Base-by-base conservation (phyloP, 495 filamentous ascomycete genomes). In the Hypoxylon cercidicola region DNA sequence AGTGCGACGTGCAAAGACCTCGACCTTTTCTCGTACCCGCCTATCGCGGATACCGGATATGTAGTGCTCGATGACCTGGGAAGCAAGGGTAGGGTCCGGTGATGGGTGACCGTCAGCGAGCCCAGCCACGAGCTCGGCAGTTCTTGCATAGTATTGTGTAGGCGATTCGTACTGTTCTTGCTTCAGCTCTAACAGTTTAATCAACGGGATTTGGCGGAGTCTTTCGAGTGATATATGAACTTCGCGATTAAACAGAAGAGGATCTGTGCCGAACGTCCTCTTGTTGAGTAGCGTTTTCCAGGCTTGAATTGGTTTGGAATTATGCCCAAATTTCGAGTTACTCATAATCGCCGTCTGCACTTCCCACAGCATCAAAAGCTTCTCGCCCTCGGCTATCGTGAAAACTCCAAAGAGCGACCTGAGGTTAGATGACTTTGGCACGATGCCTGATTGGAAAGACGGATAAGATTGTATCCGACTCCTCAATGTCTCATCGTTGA, bases 311-410 rank as follows among this genome's bases (percentile, higher is more conserved):
- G 55, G 62, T 37, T 76, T 52, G 21, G 72, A 77, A n/a, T 68
- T 71, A 8, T 55, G 60, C 62, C 84, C 79, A 1, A 64, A 61
- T 37, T 71, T 59, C 0, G 70, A 52, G 50, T 77, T 72, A 23
- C 45, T 56, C 61, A 80, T 79, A 6, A 15, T 49, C 10, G 81
- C 30, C 9, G 66, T 50, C 13, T 78, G 76, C 16, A 50, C 60
- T 25, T 84, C 81, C 79, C 77, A 86, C 9, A 73, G 60, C 59
- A 77, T 62, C 5, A 76, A 72, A 28, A 84, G 64, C 6, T 66
- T 61, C 59, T 85, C 83, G 15, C 84, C 83, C 53, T 87, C 84
- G 4, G 79, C 62, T 32, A 85, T 79, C n/a, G 65, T 77, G 48
- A 77, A 70, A 1, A 80, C 72, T 0, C 82, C 81, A 18, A 67